phyloP scores from a whole-genome alignment of 345 rosid species.

The Citrus australasica region DNA sequence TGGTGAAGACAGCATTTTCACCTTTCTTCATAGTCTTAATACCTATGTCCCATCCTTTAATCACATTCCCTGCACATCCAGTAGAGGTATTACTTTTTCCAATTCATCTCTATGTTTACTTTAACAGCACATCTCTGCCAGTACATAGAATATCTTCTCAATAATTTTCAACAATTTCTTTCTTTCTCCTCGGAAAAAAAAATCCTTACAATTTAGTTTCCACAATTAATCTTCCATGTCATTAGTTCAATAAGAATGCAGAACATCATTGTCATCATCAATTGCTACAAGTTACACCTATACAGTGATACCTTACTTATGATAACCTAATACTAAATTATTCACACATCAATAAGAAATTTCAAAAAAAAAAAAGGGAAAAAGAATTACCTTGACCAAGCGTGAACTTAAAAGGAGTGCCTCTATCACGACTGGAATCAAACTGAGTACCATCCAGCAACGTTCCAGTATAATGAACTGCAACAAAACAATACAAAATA shows the following conservation, averaged over 20 bases:
- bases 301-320: neutral
- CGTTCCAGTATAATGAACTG: constrained; percentile 81
- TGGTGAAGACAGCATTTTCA: constrained; percentile 84
- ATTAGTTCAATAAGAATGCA: neutral
- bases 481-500: neutral
- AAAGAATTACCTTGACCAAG: constrained; percentile 76
- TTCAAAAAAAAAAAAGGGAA: no score
- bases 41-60: constrained; percentile 97
- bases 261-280: neutral
- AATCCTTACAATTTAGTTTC: no score
- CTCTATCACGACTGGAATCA: constrained; percentile 88
- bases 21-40: constrained; percentile 96
- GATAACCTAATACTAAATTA: neutral
- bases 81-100: neutral
- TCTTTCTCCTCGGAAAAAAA: neutral
- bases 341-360: neutral
- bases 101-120: neutral
- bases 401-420: constrained; percentile 84
- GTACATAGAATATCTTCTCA: no score
- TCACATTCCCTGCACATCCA: constrained; percentile 62
- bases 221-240: neutral
- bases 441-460: constrained; percentile 87
- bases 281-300: neutral
- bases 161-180: neutral
- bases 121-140: no score